Evolutionary conservation across 768 basidiomycete species (phyloP).

Genomic region (Podaxis pistillaris): DNA sequence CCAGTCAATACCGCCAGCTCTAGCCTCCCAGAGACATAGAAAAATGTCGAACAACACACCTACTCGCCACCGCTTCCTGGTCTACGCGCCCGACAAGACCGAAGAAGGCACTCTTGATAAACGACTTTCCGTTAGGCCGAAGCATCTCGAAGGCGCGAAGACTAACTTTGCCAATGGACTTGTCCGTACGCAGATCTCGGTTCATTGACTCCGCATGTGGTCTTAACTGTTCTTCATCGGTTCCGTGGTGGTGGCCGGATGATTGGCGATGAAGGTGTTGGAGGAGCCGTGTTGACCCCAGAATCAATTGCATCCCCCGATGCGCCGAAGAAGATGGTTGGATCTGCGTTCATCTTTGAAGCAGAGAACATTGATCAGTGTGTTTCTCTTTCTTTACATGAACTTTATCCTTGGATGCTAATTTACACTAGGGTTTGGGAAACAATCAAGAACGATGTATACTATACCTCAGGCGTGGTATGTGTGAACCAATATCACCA

Average conservation of each 20-base stretch:
- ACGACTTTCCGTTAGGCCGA: slow-evolving; percentile 53
- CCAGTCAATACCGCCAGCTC: not conserved
- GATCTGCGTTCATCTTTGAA: slow-evolving; percentile 56
- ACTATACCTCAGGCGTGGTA: slow-evolving; percentile 42
- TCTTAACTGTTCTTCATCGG: not conserved
- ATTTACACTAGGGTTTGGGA: slow-evolving; percentile 33
- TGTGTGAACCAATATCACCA: slow-evolving; percentile 16
- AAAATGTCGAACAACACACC: slow-evolving; percentile 15
- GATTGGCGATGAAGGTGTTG: slow-evolving; percentile 40
- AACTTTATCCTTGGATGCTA: not conserved
- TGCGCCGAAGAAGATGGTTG: slow-evolving; percentile 55
- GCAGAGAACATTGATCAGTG: slow-evolving; percentile 51
- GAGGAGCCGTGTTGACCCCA: slow-evolving; percentile 57
- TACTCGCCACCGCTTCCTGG: slow-evolving; percentile 33
- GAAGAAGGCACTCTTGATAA: slow-evolving; percentile 55
- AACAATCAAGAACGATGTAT: slow-evolving; percentile 38
- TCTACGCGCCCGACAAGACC: slow-evolving; percentile 67
- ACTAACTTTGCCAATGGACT: slow-evolving; percentile 39
- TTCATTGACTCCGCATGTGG: not conserved
- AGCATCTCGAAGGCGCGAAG: slow-evolving; percentile 50
- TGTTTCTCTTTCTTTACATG: slow-evolving; percentile 22
- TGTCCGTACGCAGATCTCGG: slow-evolving; percentile 42
- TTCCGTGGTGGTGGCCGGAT: not conserved
- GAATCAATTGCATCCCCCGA: slow-evolving; percentile 48
- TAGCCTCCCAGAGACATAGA: not conserved